Evolutionary conservation across 2,329 filamentous ascomycete species (phyloP).

Genomic region (Aureobasidium uvarum): DNA sequence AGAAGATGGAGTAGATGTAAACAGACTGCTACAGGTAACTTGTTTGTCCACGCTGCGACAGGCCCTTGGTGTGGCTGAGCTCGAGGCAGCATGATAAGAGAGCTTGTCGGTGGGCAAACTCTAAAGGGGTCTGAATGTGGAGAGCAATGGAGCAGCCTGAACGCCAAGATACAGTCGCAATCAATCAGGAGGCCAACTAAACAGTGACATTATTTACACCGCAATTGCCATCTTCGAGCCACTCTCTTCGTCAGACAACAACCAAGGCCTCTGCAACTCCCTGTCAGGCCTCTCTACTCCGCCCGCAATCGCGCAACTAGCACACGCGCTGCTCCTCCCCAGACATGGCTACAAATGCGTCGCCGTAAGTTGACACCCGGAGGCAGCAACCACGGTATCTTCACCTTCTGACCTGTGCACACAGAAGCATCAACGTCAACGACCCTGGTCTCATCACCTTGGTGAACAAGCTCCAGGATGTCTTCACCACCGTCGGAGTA

Average conservation of each 20-base stretch:
- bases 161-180: slow-evolving; percentile 12
- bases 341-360: slow-evolving; percentile 29
- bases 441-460: slow-evolving; percentile 71
- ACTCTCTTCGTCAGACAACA: not conserved
- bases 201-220: slow-evolving; percentile 3
- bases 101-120: not conserved
- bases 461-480: slow-evolving; percentile 99
- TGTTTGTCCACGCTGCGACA: not conserved
- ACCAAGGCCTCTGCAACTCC: not conserved
- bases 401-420: not conserved
- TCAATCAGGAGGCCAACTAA: not conserved
- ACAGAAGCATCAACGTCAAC: slow-evolving; percentile 66
- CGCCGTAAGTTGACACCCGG: slow-evolving; percentile 25
- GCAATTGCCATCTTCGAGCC: not conserved
- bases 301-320: not conserved
- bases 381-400: slow-evolving; percentile 10
- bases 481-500: slow-evolving; percentile 93
- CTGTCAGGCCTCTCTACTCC: not conserved
- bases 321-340: slow-evolving; percentile 9
- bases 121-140: not conserved
- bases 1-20: not conserved
- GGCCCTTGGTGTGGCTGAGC: not conserved
- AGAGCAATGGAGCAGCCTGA: not conserved
- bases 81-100: slow-evolving; percentile 19
- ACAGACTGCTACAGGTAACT: slow-evolving; percentile 1